These are phyloP conservation scores for Luffa acutangula DNA, from an alignment of 306 rosid genomes.

Conservation along the genomic window DNA sequence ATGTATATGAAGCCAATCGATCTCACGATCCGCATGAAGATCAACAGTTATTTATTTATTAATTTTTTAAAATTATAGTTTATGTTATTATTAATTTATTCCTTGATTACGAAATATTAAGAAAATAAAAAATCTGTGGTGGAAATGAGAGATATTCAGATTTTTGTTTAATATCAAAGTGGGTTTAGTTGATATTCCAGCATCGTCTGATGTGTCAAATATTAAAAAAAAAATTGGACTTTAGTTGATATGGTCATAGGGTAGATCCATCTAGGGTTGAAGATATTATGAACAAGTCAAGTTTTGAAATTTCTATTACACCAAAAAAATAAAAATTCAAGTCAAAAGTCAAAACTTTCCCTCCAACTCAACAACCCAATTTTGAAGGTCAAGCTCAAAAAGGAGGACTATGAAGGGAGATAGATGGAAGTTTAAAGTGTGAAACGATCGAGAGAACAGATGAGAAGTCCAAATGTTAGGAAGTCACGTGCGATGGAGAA, in stretches of 20 bases:
- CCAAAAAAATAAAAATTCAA: neutral
- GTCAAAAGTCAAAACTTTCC: neutral
- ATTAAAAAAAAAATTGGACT: too few species aligned
- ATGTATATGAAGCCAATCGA: too few species aligned
- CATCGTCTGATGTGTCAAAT: neutral
- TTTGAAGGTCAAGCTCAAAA: neutral
- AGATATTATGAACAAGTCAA: neutral
- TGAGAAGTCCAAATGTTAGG: too few species aligned
- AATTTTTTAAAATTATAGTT: neutral
- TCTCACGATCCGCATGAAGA: neutral
- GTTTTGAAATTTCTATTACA: neutral
- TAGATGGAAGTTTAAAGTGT: too few species aligned
- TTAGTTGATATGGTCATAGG: too few species aligned
- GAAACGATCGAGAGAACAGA: too few species aligned
- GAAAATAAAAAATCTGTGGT: neutral
- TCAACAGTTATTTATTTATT: neutral
- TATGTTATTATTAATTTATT: neutral
- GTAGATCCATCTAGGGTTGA: too few species aligned
- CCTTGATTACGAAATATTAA: neutral
- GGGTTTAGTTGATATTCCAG: neutral
- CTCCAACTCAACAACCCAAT: neutral
- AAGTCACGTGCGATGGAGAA: too few species aligned
- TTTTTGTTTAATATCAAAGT: neutral
- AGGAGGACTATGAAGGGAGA: neutral
- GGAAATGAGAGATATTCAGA: neutral